Base-by-base conservation (phyloP, 768 basidiomycete genomes). In the Scleroderma bovista region DNA sequence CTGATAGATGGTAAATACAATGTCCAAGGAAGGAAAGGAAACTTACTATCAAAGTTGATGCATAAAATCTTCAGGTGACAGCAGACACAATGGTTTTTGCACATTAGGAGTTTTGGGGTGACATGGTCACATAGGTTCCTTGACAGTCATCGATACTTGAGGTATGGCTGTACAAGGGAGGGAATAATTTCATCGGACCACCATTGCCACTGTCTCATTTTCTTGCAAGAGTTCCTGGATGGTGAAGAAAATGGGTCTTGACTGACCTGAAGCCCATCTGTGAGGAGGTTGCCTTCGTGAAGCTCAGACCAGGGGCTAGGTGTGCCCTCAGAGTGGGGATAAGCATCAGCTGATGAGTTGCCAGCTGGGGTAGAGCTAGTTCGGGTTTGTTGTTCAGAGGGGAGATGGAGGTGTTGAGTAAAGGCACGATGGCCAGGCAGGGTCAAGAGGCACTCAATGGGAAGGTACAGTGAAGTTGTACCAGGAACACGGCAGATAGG, bases 121-220 rank as follows among this genome's bases (percentile, higher is more conserved):
- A 42, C n/a, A 19, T n/a, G 26, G 17, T 48, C 32, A 6, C 16
- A 16, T 11, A 40, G 32, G 26, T 7, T n/a, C 12, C 40, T 26
- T 3, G 38, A 51, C 6, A 16, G 29, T 33, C 22, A 9, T 13
- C 6, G 4, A 40, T 51, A 51, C 33, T 4, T 6, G 24, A 51
- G 51, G 46, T 41, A 51, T 17, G 29, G 51, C 6, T 20, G 32
- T 23, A 51, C 23, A 10, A 51, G 51, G 31, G 51, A 51, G 48
- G 51, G 51, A 20, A 51, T 37, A 1, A 51, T 46, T 32, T 47
- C 46, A 17, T 22, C 3, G 16, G 39, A 51, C 51, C 46, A 51
- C 32, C 46, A 19, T 20, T 19, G 24, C 51, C 51, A 51, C n/a
- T 51, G 40, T 17, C 22, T 51, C 29, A 39, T 26, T 41, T 51